Conservation (phyloP, 108 stramenopile genomes). For the Cyclotella atomus region DNA sequence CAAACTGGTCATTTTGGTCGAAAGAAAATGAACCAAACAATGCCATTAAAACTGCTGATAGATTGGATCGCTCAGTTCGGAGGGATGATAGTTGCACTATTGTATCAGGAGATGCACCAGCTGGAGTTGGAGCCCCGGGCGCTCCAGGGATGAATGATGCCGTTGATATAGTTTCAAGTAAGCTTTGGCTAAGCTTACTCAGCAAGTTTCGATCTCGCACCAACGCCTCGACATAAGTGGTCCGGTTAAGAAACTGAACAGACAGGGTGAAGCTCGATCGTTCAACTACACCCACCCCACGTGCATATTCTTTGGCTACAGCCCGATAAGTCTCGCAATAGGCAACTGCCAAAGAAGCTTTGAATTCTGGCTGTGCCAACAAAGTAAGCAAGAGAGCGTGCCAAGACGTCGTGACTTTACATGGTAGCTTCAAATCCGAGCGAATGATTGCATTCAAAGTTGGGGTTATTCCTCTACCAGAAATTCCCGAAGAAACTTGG, state of each 20-base stretch:
- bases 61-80: constrained; percentile 1
- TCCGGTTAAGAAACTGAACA: constrained; percentile 94
- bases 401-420: constrained; percentile 69
- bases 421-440: constrained; percentile 76
- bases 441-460: constrained; percentile 67
- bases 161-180: constrained; percentile 64
- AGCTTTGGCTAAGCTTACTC: constrained; percentile 61
- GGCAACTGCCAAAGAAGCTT: constrained; percentile 84
- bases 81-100: constrained; percentile 10
- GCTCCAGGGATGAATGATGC: constrained; percentile 48
- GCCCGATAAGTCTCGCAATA: constrained; percentile 88
- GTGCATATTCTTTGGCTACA: constrained; percentile 81
- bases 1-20: constrained; percentile 21
- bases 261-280: constrained; percentile 79
- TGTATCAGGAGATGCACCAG: constrained; percentile 11
- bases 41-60: constrained; percentile 25
- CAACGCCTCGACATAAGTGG: constrained; percentile 87
- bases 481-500: constrained; percentile 56
- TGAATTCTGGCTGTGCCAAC: constrained; percentile 93
- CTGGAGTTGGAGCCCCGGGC: constrained; percentile 24
- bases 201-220: constrained; percentile 72
- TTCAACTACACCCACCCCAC: constrained; percentile 88
- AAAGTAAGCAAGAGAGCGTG: constrained; percentile 90
- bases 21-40: constrained; percentile 28
- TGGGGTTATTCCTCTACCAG: constrained; percentile 50